A percentile compares a stretch with the other conserved stretches of the same genome.
Evolutionary conservation across 2,329 filamentous ascomycete genomes (phyloP).

Genomic region (Zalaria sp.): DNA sequence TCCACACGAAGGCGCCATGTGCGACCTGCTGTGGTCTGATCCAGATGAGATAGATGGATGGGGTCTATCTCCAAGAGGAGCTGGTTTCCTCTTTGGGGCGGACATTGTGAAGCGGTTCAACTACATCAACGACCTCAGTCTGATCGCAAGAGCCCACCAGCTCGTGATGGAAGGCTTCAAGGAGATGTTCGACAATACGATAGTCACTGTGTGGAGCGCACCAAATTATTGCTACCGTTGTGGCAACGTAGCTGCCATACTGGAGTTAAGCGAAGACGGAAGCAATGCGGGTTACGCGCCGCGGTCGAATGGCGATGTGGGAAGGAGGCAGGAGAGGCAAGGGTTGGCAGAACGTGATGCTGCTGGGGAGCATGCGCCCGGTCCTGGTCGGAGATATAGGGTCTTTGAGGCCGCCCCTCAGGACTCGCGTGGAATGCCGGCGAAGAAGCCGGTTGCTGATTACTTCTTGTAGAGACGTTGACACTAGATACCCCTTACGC

Average conservation of each 20-base stretch:
- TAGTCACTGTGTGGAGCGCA: conserved; percentile 93
- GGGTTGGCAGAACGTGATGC: conserved; percentile 27
- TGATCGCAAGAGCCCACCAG: conserved; percentile 90
- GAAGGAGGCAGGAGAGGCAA: conserved; percentile 27
- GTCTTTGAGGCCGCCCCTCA: conserved; percentile 96
- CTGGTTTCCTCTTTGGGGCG: conserved; percentile 87
- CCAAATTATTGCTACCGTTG: conserved; percentile 53
- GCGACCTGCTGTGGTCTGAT: conserved; percentile 93
- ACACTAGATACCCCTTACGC: no score
- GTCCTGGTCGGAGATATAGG: conserved; percentile 78
- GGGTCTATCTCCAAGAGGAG: conserved; percentile 85
- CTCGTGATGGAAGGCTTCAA: conserved; percentile 99
- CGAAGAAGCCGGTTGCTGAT: conserved; percentile 94
- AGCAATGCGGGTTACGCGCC: conserved; percentile 32
- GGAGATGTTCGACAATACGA: conserved; percentile 93
- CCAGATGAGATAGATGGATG: conserved; percentile 96
- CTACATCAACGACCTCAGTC: conserved; percentile 76
- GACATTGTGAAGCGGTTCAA: conserved; percentile 97
- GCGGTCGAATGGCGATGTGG: conserved; percentile 52
- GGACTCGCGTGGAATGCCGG: conserved; percentile 92
- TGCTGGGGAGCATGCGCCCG: conserved; percentile 28
- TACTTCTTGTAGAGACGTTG: conserved; percentile 56
- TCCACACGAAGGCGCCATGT: conserved; percentile 97
- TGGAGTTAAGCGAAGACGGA: conserved; percentile 82
- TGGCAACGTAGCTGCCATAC: conserved; percentile 63